phyloP scores from a whole-genome alignment of 202 grass and related monocot species.

The Panicum virgatum region DNA sequence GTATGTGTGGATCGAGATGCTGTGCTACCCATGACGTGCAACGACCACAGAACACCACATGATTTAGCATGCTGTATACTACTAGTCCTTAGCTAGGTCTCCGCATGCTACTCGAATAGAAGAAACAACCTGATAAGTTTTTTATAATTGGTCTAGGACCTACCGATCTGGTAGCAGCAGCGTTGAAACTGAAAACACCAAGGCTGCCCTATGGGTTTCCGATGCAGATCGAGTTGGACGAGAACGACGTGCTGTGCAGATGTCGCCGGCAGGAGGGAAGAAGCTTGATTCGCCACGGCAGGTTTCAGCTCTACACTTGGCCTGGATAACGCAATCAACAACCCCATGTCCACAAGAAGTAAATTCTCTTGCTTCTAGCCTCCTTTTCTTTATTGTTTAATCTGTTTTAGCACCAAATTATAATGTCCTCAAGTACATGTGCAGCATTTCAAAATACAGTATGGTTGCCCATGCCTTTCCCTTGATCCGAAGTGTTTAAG shows the following conservation, averaged over 20 bases:
- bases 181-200: neutral
- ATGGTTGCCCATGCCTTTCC: neutral
- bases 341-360: neutral
- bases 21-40: neutral
- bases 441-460: too few relatives aligned
- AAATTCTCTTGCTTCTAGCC: neutral
- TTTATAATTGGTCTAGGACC: neutral
- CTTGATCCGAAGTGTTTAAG: neutral
- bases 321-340: neutral
- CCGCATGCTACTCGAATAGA: neutral
- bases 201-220: neutral
- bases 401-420: neutral
- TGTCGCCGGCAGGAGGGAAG: neutral
- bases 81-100: neutral
- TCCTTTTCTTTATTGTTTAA: neutral
- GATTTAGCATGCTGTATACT: neutral
- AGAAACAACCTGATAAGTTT: neutral
- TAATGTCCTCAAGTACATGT: too few relatives aligned
- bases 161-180: neutral
- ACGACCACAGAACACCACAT: neutral
- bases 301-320: neutral
- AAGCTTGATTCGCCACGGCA: constrained; percentile 33
- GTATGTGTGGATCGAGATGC: neutral
- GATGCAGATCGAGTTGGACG: neutral
- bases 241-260: neutral